These are phyloP conservation scores for Tulasnella sp. DNA, from an alignment of 768 basidiomycete genomes.

Conservation along the genomic window DNA sequence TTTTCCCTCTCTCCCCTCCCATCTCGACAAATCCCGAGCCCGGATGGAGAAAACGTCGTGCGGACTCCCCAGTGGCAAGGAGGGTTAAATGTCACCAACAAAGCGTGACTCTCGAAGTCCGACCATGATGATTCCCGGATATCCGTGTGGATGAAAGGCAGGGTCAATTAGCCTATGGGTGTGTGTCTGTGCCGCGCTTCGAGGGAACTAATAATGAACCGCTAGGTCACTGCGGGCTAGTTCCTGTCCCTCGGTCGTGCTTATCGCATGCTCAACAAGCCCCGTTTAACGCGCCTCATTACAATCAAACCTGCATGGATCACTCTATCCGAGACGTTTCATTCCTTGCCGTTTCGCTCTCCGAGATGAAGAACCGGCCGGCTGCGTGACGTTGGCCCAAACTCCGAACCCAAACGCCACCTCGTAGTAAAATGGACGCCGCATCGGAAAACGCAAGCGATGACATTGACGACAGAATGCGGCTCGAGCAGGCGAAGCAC, in stretches of 20 bases:
- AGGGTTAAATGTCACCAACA: neutral
- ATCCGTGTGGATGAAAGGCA: neutral
- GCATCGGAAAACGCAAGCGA: neutral
- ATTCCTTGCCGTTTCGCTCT: neutral
- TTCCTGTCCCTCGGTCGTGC: neutral
- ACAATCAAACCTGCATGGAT: neutral
- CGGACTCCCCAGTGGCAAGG: neutral
- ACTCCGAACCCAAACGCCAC: neutral
- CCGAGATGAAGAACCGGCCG: constrained; percentile 12
- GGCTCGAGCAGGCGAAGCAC: neutral
- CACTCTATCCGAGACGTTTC: constrained; percentile 9
- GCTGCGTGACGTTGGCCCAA: neutral
- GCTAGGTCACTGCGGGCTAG: neutral
- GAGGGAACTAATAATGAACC: neutral
- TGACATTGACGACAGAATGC: neutral
- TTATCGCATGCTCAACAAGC: neutral
- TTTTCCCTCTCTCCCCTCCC: neutral
- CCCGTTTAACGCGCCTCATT: neutral
- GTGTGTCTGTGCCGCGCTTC: neutral
- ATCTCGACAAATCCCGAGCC: neutral
- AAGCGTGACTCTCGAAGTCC: neutral
- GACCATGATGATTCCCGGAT: neutral
- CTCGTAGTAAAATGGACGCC: neutral
- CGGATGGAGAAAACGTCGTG: neutral
- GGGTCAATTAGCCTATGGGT: constrained; percentile 4